Conservation (phyloP, 2,329 filamentous ascomycete genomes). For the Drechmeria coniospora region DNA sequence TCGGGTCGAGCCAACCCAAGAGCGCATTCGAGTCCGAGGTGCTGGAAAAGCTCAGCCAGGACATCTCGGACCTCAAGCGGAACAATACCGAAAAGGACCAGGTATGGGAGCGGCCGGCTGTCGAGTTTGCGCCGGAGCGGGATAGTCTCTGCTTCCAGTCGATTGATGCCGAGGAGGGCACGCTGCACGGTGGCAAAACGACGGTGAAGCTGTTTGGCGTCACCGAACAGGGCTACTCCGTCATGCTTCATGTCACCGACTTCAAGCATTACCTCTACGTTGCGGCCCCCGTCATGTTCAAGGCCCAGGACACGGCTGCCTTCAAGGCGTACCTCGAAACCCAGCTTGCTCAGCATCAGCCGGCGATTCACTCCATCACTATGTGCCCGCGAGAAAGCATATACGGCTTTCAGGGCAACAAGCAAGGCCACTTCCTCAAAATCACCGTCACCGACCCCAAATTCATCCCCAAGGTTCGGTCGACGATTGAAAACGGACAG, state of each 20-base stretch:
- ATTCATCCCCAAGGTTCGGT: constrained; percentile 61
- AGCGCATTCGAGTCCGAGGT: constrained; percentile 89
- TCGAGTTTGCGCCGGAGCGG: constrained; percentile 36
- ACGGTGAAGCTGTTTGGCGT: constrained; percentile 90
- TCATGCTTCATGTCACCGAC: constrained; percentile 85
- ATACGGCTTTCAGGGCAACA: constrained; percentile 87
- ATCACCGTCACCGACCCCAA: constrained; percentile 86
- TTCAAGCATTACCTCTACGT: constrained; percentile 96
- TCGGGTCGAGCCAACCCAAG: constrained; percentile 63
- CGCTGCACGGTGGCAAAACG: constrained; percentile 56
- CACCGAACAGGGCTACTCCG: constrained; percentile 69
- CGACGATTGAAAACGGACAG: constrained; percentile 55
- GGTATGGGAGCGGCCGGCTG: constrained; percentile 58
- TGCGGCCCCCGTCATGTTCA: constrained; percentile 71
- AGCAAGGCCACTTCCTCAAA: constrained; percentile 82
- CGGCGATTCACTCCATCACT: constrained; percentile 64
- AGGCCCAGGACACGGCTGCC: constrained; percentile 56
- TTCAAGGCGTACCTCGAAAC: constrained; percentile 73
- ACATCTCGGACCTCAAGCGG: constrained; percentile 72
- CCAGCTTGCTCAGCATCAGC: constrained; percentile 57
- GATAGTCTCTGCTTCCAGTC: constrained; percentile 81
- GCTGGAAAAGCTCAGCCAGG: constrained; percentile 88
- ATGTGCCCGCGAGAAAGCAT: constrained; percentile 81
- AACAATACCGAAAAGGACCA: constrained; percentile 89
- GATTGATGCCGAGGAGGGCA: constrained; percentile 89